Evolutionary conservation across 768 basidiomycete species (phyloP).

Genomic region (Mycena polygramma): DNA sequence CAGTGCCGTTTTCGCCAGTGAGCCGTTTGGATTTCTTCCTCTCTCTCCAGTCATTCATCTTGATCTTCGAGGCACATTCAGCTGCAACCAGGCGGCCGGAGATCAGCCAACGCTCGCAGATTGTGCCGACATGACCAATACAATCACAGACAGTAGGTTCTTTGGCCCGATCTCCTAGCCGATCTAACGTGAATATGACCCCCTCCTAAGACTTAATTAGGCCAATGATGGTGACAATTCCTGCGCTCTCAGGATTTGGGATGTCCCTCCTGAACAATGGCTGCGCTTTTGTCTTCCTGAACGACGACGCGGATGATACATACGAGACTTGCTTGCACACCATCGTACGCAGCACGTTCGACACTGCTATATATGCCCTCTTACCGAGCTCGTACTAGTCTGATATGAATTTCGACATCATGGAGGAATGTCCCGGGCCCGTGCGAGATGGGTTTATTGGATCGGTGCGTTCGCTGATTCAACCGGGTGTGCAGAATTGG

Average conservation of each 20-base stretch:
- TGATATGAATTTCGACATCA: slow-evolving; percentile 1
- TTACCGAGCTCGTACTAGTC: no score
- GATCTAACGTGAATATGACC: no score
- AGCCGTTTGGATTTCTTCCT: neutral
- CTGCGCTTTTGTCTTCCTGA: slow-evolving; percentile 25
- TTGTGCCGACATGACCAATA: slow-evolving; percentile 12
- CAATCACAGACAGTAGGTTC: slow-evolving; percentile 12
- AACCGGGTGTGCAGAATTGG: no score
- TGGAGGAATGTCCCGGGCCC: slow-evolving; percentile 3
- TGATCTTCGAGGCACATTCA: slow-evolving; percentile 7
- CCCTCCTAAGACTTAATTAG: slow-evolving; percentile 13
- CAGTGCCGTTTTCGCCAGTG: neutral
- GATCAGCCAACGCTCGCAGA: slow-evolving; percentile 4
- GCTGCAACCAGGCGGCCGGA: slow-evolving; percentile 13
- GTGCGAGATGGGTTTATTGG: no score
- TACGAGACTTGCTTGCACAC: neutral
- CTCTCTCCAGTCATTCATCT: neutral
- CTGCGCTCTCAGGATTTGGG: neutral
- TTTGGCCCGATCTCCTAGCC: neutral
- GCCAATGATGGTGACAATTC: slow-evolving; percentile 6
- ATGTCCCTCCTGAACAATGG: slow-evolving; percentile 22
- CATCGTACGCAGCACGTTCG: neutral
- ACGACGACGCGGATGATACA: slow-evolving; percentile 7
- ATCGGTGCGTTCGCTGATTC: no score
- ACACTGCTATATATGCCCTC: neutral